These are phyloP conservation scores for Ascochyta pisi DNA, from an alignment of 2,329 filamentous ascomycete species.

Conservation along the genomic window DNA sequence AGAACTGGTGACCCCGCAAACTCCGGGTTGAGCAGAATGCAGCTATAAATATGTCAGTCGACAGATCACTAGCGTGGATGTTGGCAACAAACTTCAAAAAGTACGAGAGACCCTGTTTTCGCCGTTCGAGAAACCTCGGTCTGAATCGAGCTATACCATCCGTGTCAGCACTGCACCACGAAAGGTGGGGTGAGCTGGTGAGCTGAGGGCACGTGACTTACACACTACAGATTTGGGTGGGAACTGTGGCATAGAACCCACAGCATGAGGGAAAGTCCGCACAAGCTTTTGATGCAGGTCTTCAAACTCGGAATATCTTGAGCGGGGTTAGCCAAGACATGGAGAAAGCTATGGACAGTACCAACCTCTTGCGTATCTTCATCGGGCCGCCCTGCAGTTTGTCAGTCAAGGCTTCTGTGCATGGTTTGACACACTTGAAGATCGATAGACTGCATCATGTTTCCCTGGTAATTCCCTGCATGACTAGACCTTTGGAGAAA, in stretches of 20 bases:
- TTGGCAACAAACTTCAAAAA: constrained; percentile 76
- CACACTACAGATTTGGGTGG: constrained; percentile 92
- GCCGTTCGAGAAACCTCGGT: constrained; percentile 82
- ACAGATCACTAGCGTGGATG: constrained; percentile 31
- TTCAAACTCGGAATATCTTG: constrained; percentile 93
- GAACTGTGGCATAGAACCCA: constrained; percentile 83
- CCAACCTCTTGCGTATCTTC: constrained; percentile 65
- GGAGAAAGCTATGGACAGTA: background rate
- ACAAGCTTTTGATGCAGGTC: constrained; percentile 76
- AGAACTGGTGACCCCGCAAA: constrained; percentile 90
- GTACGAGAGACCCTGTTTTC: constrained; percentile 83
- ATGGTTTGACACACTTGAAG: background rate
- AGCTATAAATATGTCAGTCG: constrained; percentile 61
- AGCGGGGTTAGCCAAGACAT: constrained; percentile 27
- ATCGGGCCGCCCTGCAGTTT: constrained; percentile 60
- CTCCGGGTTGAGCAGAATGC: constrained; percentile 89
- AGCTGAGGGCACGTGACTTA: constrained; percentile 52
- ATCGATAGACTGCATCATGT: constrained; percentile 9
- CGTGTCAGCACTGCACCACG: constrained; percentile 24
- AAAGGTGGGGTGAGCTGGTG: constrained; percentile 25
- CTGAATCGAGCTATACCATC: constrained; percentile 67
- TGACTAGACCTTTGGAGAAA: constrained; percentile 13
- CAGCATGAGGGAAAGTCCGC: constrained; percentile 82
- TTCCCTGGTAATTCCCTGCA: constrained; percentile 18
- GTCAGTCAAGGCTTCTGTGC: constrained; percentile 16